phyloP scores from a whole-genome alignment of 257 asterid genomes.

The Solanum clarkiae region DNA sequence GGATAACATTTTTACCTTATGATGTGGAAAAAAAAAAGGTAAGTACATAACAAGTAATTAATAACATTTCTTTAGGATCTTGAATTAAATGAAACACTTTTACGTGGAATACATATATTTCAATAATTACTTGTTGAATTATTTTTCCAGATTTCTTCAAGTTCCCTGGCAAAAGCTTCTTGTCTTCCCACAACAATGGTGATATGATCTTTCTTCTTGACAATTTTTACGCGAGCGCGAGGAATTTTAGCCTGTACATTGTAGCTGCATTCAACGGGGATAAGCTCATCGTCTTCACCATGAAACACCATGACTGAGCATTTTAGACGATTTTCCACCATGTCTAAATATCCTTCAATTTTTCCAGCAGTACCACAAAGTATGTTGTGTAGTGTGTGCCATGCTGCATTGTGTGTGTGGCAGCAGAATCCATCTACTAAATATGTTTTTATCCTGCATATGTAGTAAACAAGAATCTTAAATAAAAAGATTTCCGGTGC shows the following conservation, averaged over 20 bases:
- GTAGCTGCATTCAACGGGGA: slow-evolving; percentile 86
- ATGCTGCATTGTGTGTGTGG: slow-evolving; percentile 91
- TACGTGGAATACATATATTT: not conserved
- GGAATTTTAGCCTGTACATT: slow-evolving; percentile 48
- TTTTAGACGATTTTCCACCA: slow-evolving; percentile 33
- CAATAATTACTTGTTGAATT: not conserved
- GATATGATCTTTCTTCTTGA: slow-evolving; percentile 69
- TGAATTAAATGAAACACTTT: not conserved
- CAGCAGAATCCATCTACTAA: slow-evolving; percentile 80
- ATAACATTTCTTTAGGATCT: not conserved
- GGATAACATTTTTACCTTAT: not conserved
- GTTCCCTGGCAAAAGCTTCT: slow-evolving; percentile 74
- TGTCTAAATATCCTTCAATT: slow-evolving; percentile 70
- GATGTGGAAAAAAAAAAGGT: not conserved
- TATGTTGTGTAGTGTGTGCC: slow-evolving; percentile 95
- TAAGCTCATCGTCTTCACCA: slow-evolving; percentile 66
- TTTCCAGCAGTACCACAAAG: slow-evolving; percentile 79
- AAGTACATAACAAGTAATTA: not conserved
- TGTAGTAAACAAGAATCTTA: not conserved
- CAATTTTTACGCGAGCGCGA: slow-evolving; percentile 47
- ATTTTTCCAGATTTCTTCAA: slow-evolving; percentile 70
- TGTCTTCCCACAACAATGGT: slow-evolving; percentile 94
- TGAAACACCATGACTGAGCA: slow-evolving; percentile 55
- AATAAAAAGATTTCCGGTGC: too few relatives aligned
- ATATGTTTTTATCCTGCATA: slow-evolving; percentile 59